Base-by-base conservation (phyloP, 140 eudicot genomes). In the Oenanthe javanica region DNA sequence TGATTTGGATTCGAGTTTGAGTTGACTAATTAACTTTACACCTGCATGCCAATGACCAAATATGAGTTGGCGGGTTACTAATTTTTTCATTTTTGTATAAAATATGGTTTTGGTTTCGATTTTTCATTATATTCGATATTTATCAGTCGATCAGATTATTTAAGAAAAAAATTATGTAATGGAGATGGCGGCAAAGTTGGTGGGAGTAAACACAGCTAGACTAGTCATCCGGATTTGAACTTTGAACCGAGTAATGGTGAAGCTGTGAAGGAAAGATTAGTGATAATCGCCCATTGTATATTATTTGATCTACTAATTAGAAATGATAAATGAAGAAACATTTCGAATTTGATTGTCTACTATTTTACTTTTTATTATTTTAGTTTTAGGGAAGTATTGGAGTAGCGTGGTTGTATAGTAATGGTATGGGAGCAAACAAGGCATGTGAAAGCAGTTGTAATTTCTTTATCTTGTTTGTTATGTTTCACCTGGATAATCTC, bases 401-500 rank as follows among this genome's bases (percentile, higher is more conserved):
- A 63, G 38, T 63, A 63, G 23, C 70, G 70, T 63, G 70, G 70
- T 9, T 2, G 70, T 63, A 12, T 23, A 4, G 70, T 63, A 23
- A 9, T n/a, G n/a, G n/a, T n/a, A n/a, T n/a, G n/a, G n/a, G n/a
- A n/a, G n/a, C n/a, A n/a, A n/a, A n/a, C n/a, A n/a, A n/a, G n/a
- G n/a, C n/a, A n/a, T n/a, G n/a, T n/a, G n/a, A n/a, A n/a, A n/a
- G n/a, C n/a, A n/a, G n/a, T n/a, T n/a, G n/a, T n/a, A n/a, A n/a
- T n/a, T n/a, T 63, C 40, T 63, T 63, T 23, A 63, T 63, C 70
- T 63, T 6, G 70, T 63, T 63, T 63, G 70, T 63, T 63, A 63
- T 63, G 70, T 63, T 63, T 63, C 70, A 63, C 70, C 70, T 63
- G 70, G 70, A 63, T 63, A 63, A 63, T 63, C 70, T 63, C 38